Evolutionary conservation across 768 basidiomycete genomes (phyloP), one percentile per base, ranked within the genome.

Genomic region (Mycena alexandri): DNA sequence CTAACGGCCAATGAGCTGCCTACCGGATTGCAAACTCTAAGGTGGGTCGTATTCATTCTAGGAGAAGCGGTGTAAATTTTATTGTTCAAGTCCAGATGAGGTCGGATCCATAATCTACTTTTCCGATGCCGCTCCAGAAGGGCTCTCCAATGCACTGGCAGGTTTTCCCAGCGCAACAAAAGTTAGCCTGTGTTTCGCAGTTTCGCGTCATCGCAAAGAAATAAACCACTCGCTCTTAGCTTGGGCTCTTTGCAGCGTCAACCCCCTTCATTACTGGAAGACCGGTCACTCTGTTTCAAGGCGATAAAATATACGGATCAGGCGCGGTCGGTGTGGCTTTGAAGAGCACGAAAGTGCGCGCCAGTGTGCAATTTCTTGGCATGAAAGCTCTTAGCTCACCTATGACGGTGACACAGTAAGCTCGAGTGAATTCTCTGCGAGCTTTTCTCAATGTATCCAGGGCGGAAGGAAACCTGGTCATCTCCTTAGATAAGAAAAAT

Each of bases 211-310:
- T 29, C 3, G 16, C 2, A 7, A 42, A 11, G 17, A 50, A 46
- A 61, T 43, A 14, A 61, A 50, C 5, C 25, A 10, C 22, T 29
- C 19, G 12, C 42, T 62, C 17, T 64, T 14, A 93, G 88, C 77
- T 93, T 58, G 91, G 92, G 5, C 82, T 94, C 21, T 76, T 91
- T 22, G 90, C 89, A 0, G 82, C 92, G 0, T 90, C 92, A 3
- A 94, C 93, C 2, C 92, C 93, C 0, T 94, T 94, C 75, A 79
- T 93, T 7, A 94, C 92, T 1, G 93, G 93, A 16, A 80, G 90
- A 21, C 89, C 90, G 0, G 86, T 90, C 33, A 94, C 93, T 0
- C 79, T 94, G 12, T 88, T 93, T 65, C 77, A 84, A 64, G 85
- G 90, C 55, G 79, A 82, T 42, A 74, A 82, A 1, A 83, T 93